Percentiles rank a stretch among this genome's conserved stretches.
phyloP scores from a whole-genome alignment of 2,329 filamentous ascomycete genomes.

The Fusarium hostae region DNA sequence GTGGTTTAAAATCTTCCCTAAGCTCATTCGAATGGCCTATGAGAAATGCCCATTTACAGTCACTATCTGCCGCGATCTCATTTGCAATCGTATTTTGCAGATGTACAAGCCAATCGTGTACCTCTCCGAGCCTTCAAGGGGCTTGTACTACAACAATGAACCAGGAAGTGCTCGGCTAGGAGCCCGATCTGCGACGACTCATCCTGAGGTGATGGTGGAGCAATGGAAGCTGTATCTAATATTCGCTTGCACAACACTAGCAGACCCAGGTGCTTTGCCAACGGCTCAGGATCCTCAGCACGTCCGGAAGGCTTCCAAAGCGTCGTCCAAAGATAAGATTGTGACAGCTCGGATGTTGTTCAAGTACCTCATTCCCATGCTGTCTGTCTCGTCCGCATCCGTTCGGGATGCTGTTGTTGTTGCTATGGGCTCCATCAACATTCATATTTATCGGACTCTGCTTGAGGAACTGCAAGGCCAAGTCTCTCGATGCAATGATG shows the following conservation, averaged over 20 bases:
- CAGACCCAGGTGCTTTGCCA: slow-evolving; percentile 75
- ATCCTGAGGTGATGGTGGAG: slow-evolving; percentile 89
- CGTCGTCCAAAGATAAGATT: slow-evolving; percentile 77
- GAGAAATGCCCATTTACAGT: slow-evolving; percentile 93
- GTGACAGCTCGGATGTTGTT: slow-evolving; percentile 90
- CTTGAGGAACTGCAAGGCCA: slow-evolving; percentile 90
- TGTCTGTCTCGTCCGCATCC: slow-evolving; percentile 81
- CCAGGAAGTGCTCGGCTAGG: slow-evolving; percentile 63
- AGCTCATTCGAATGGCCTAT: slow-evolving; percentile 88
- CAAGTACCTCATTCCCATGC: slow-evolving; percentile 87
- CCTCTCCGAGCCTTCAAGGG: slow-evolving; percentile 78
- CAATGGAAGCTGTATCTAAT: slow-evolving; percentile 99
- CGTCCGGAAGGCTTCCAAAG: slow-evolving; percentile 80
- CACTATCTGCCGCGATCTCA: slow-evolving; percentile 87
- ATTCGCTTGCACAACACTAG: slow-evolving; percentile 95
- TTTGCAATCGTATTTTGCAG: slow-evolving; percentile 90
- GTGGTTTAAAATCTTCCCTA: slow-evolving; percentile 98
- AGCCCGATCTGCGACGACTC: slow-evolving; percentile 71
- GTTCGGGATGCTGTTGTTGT: slow-evolving; percentile 91
- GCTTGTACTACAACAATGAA: slow-evolving; percentile 71
- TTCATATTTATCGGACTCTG: slow-evolving; percentile 90
- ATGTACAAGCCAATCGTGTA: slow-evolving; percentile 88
- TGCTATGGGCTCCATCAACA: slow-evolving; percentile 93
- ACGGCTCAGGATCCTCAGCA: slow-evolving; percentile 73
- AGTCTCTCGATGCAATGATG: slow-evolving; percentile 86